A percentile compares a stretch with the other conserved stretches of the same genome.
Conservation (phyloP, 2,329 filamentous ascomycete species). For the Stromatinia cepivora region DNA sequence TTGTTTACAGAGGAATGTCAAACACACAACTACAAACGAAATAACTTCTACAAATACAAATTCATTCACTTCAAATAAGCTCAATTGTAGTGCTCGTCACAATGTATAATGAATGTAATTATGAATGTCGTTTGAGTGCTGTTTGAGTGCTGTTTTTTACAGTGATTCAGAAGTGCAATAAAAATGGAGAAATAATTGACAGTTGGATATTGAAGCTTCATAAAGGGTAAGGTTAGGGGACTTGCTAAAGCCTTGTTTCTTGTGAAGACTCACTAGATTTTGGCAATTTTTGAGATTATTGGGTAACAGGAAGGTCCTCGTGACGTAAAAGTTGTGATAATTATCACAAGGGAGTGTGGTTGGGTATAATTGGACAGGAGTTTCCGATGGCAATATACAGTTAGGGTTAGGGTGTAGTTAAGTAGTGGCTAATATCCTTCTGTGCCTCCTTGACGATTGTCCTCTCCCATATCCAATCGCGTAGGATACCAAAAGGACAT, state of each 20-base stretch:
- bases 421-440: neutral
- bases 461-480: neutral
- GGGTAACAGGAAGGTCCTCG: neutral
- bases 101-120: neutral
- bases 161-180: constrained; percentile 12
- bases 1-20: neutral
- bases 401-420: neutral
- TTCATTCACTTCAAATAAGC: neutral
- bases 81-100: neutral
- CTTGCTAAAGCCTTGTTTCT: neutral
- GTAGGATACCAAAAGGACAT: neutral
- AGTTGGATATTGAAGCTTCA: constrained; percentile 9
- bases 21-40: neutral
- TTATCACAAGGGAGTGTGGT: constrained; percentile 1
- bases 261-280: neutral
- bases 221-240: neutral
- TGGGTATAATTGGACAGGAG: neutral
- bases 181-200: constrained; percentile 8
- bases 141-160: no score
- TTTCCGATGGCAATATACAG: no score
- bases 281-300: neutral
- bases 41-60: neutral
- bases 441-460: neutral
- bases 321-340: constrained; percentile 7
- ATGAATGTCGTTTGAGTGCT: neutral